phyloP scores from a whole-genome alignment of 208 protist species.

The Trypanosoma congolense region DNA sequence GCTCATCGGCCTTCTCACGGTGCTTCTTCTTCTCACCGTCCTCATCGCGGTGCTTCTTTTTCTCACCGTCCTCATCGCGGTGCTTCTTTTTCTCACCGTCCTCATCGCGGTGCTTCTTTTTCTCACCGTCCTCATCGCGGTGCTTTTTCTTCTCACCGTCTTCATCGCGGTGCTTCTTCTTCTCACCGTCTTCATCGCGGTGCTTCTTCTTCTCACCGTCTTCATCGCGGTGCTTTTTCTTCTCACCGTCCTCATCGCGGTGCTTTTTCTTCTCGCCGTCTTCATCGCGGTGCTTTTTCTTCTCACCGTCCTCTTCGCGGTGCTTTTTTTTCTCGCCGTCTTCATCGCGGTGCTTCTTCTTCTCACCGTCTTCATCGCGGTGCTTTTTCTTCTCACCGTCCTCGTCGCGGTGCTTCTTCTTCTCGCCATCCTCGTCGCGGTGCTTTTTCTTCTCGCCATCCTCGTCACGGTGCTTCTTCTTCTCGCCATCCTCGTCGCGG shows the following conservation, averaged over 20 bases:
- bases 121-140: slow-evolving; percentile 19
- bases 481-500: neutral
- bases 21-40: slow-evolving; percentile 53
- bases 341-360: slow-evolving; percentile 26
- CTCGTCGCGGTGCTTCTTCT: slow-evolving; percentile 10
- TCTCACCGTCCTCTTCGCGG: neutral
- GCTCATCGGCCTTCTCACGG: slow-evolving; percentile 33
- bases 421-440: slow-evolving; percentile 2
- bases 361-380: slow-evolving; percentile 16
- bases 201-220: neutral
- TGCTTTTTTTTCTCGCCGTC: slow-evolving; percentile 14
- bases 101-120: slow-evolving; percentile 4
- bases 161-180: slow-evolving; percentile 19
- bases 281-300: slow-evolving; percentile 2
- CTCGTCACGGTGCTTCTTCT: slow-evolving; percentile 16
- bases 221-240: slow-evolving; percentile 13
- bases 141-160: slow-evolving; percentile 21
- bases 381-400: slow-evolving; percentile 16
- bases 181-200: slow-evolving; percentile 6
- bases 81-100: neutral
- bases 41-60: slow-evolving; percentile 58
- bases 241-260: slow-evolving; percentile 14
- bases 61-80: slow-evolving; percentile 11
- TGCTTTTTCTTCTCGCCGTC: slow-evolving; percentile 23
- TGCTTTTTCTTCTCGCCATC: slow-evolving; percentile 14